Evolutionary conservation across 768 basidiomycete species (phyloP), one percentile per base, ranked within the genome.

Genomic region (Mycena metata): DNA sequence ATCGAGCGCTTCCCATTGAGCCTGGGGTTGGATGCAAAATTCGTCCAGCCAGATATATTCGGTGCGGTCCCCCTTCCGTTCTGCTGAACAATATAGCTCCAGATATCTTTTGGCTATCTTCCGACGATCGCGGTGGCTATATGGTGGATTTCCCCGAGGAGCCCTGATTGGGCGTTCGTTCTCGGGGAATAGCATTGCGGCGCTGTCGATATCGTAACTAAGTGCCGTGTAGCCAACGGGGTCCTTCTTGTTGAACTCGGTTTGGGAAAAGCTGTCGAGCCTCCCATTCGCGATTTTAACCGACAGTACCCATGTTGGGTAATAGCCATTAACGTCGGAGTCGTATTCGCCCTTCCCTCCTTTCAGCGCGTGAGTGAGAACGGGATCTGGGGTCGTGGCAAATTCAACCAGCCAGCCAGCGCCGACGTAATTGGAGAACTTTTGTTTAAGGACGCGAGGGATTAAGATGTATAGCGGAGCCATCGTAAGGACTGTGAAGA

Each of bases 171-270:
- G 47, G 3, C 17, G 17, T 5, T 39, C 41, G 8, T n/a, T 39
- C 13, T 61, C 61, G 2, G 42, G 23, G 17, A 36, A 21, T 21
- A 62, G 61, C 19, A 30, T 13, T 5, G 19, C 41, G 2, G 62
- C 62, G 30, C 62, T 64, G 2, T 23, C 1, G 21, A 64, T 36
- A 16, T 30, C 33, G 17, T 64, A 64, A 45, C 62, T 64, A 5
- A 64, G 21, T 3, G 62, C 62, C 1, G 62, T 64, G 45, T 64
- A 64, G 1, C 52, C 52, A 13, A 55, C 43, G 13, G 41, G 41
- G 5, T 56, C 52, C n/a, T n/a, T n/a, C n/a, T n/a, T n/a, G 3
- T 30, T 36, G 15, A 46, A 64, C 3, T 16, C n/a, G 6, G 41
- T 30, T 19, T 64, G 62, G 17, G 7, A 8, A 16, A 16, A 17